Evolutionary conservation across 2,329 filamentous ascomycete species (phyloP).

Genomic region (Penicillium brasilianum): DNA sequence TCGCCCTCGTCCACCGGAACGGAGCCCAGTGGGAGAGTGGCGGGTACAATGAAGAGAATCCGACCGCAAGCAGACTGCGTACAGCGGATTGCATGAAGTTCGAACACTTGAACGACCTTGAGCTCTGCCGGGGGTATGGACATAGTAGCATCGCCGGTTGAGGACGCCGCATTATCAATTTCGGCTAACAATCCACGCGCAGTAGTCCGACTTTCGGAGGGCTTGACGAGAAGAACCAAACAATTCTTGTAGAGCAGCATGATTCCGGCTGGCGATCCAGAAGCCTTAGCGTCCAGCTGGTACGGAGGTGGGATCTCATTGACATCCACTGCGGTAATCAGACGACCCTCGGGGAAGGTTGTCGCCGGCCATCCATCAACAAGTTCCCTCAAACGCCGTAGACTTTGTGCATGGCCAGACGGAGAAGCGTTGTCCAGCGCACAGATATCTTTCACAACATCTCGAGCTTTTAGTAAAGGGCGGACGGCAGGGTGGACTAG

Average conservation of each 20-base stretch:
- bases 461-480: conserved; percentile 82
- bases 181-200: conserved; percentile 82
- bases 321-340: conserved; percentile 82
- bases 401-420: conserved; percentile 72
- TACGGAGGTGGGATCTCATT: conserved; percentile 78
- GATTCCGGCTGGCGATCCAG: conserved; percentile 65
- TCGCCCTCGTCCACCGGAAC: conserved; percentile 28
- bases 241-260: conserved; percentile 85
- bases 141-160: conserved; percentile 40
- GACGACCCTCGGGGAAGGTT: conserved; percentile 73
- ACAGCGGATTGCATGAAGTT: conserved; percentile 71
- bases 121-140: conserved; percentile 64
- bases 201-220: conserved; percentile 64
- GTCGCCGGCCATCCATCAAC: conserved; percentile 77
- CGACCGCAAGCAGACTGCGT: conserved; percentile 53
- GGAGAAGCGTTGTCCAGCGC: conserved; percentile 77
- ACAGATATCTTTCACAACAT: conserved; percentile 95
- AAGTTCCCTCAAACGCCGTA: conserved; percentile 75
- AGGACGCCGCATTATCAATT: conserved; percentile 77
- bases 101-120: conserved; percentile 74
- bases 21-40: conserved; percentile 29
- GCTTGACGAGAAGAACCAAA: conserved; percentile 76
- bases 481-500: conserved; percentile 84
- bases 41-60: conserved; percentile 44
- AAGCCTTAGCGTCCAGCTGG: conserved; percentile 49